phyloP scores from a whole-genome alignment of 106 monocot genomes.

The Dendrobium huoshanense region DNA sequence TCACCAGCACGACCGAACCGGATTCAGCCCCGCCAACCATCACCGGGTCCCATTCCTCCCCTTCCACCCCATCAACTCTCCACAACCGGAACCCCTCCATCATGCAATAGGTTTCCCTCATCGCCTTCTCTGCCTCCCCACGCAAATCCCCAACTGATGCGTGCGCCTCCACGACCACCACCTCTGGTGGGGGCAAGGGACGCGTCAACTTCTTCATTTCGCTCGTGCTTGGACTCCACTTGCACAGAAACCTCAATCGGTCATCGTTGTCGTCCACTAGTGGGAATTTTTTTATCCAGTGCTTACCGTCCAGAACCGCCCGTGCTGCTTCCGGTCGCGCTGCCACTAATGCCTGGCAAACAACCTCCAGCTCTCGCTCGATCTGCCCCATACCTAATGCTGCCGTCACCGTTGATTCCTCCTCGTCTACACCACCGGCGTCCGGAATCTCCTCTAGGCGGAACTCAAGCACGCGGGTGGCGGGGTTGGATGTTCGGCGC shows the following conservation, averaged over 20 bases:
- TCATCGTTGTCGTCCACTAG: slow-evolving; percentile 79
- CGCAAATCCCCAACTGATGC: slow-evolving; percentile 65
- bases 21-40: slow-evolving; percentile 73
- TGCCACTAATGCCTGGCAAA: slow-evolving; percentile 34
- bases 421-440: background rate
- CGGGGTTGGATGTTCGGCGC: slow-evolving; percentile 52
- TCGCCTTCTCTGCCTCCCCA: slow-evolving; percentile 46
- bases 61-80: slow-evolving; percentile 40
- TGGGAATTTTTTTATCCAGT: slow-evolving; percentile 67
- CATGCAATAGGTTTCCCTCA: slow-evolving; percentile 72
- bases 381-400: slow-evolving; percentile 17
- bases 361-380: slow-evolving; percentile 32
- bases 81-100: slow-evolving; percentile 38
- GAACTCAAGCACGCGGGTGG: slow-evolving; percentile 74
- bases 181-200: slow-evolving; percentile 33
- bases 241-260: slow-evolving; percentile 48
- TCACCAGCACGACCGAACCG: slow-evolving; percentile 41
- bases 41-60: slow-evolving; percentile 73
- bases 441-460: slow-evolving; percentile 27
- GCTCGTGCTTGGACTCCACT: slow-evolving; percentile 39
- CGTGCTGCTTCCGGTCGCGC: slow-evolving; percentile 25
- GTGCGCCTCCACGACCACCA: slow-evolving; percentile 64
- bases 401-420: background rate
- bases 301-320: slow-evolving; percentile 54
- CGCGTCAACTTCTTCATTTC: slow-evolving; percentile 25